Percentiles rank a stretch among this genome's conserved stretches.
Evolutionary conservation across 2,329 filamentous ascomycete genomes (phyloP).

Genomic region (Aspergillus oerlinghausenensis): DNA sequence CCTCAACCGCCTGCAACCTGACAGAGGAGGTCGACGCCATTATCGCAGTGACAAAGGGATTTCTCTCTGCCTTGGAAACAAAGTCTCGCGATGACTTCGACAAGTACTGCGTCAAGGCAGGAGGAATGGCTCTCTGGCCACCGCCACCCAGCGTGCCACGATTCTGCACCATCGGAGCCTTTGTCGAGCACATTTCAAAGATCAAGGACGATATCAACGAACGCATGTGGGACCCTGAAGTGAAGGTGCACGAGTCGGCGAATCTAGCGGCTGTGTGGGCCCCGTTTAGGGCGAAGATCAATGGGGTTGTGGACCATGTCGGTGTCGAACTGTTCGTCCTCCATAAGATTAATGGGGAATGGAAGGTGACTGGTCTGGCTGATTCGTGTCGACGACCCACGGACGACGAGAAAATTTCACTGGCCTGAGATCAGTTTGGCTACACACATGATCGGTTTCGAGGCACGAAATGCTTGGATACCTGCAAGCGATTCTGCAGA

Average conservation of each 20-base stretch:
- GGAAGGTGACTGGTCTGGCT: constrained; percentile 33
- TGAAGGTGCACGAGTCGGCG: constrained; percentile 26
- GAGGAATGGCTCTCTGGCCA: constrained; percentile 32
- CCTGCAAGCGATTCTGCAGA: neutral
- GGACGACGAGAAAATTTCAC: constrained; percentile 22
- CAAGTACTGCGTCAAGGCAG: constrained; percentile 30
- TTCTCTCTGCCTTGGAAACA: constrained; percentile 26
- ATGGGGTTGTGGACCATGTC: constrained; percentile 33
- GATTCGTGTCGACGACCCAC: constrained; percentile 32
- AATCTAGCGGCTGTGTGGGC: constrained; percentile 33
- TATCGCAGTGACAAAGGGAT: constrained; percentile 25
- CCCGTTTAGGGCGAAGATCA: constrained; percentile 31
- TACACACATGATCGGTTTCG: neutral
- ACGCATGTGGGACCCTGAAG: constrained; percentile 31
- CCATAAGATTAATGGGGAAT: constrained; percentile 29
- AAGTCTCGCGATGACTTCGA: constrained; percentile 31
- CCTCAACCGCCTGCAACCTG: neutral
- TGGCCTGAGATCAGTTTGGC: constrained; percentile 1
- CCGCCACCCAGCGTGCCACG: constrained; percentile 26
- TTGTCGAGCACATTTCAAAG: constrained; percentile 28
- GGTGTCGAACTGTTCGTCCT: constrained; percentile 32
- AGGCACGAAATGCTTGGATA: neutral
- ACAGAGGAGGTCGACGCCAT: constrained; percentile 20
- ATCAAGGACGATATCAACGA: constrained; percentile 31
- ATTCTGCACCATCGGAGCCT: constrained; percentile 33